A percentile compares a stretch with the other conserved stretches of the same genome.
These are phyloP conservation scores for Acarospora socialis DNA, from an alignment of 2,329 filamentous ascomycete genomes.

Conservation along the genomic window DNA sequence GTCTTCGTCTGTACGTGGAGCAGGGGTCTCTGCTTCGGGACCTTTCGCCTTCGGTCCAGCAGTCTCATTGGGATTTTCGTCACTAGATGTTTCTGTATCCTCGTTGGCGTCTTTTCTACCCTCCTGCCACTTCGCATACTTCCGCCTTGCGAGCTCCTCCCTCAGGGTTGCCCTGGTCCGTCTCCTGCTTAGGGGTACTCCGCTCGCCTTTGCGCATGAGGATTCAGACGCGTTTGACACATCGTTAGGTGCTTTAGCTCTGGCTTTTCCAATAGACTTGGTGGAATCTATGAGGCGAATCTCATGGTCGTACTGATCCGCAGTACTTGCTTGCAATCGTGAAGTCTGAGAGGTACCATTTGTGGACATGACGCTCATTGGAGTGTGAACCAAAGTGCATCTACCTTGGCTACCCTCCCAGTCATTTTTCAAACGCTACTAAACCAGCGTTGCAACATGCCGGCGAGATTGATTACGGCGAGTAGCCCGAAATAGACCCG, in stretches of 20 bases:
- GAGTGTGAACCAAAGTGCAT: not conserved
- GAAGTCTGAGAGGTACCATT: not conserved
- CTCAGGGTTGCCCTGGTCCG: slow-evolving; percentile 18
- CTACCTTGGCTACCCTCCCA: too few relatives aligned
- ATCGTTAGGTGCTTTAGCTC: not conserved
- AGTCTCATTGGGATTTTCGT: not conserved
- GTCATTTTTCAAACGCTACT: too few relatives aligned
- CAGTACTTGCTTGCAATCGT: not conserved
- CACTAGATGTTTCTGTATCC: slow-evolving; percentile 25
- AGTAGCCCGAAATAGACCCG: too few relatives aligned
- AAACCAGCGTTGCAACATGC: too few relatives aligned
- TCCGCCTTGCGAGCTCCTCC: slow-evolving; percentile 26
- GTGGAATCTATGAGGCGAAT: slow-evolving; percentile 14
- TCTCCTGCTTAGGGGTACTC: slow-evolving; percentile 7
- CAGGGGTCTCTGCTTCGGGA: slow-evolving; percentile 1
- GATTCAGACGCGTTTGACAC: not conserved
- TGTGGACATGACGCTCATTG: slow-evolving; percentile 1
- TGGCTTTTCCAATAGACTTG: not conserved
- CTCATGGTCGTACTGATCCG: slow-evolving; percentile 12
- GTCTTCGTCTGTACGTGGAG: too few relatives aligned
- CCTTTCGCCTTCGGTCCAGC: slow-evolving; percentile 1
- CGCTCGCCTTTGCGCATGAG: slow-evolving; percentile 2
- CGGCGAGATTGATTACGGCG: too few relatives aligned
- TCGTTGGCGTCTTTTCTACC: slow-evolving; percentile 37
- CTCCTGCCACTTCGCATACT: slow-evolving; percentile 38